phyloP scores from a whole-genome alignment of 306 rosid species.

The Carpinus viminea region DNA sequence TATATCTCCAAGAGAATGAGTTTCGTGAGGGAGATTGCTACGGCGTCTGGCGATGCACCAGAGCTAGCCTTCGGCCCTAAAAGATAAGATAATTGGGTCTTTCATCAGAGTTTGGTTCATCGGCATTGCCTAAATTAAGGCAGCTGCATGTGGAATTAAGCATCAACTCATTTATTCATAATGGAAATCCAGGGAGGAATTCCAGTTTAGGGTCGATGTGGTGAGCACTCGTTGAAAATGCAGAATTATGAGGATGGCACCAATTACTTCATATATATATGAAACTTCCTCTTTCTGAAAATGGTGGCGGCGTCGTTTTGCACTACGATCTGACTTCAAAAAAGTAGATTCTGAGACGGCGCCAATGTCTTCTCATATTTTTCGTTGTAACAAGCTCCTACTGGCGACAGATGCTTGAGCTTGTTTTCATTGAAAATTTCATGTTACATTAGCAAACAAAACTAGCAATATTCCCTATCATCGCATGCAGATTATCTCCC shows the following conservation, averaged over 20 bases:
- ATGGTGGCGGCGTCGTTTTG: neutral
- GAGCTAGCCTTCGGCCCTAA: no score
- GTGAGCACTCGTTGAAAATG: neutral
- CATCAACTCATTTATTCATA: neutral
- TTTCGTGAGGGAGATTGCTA: no score
- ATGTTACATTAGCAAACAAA: no score
- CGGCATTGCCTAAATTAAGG: neutral
- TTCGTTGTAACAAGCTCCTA: no score
- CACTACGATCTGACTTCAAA: neutral
- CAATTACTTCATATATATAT: neutral
- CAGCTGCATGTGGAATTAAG: neutral
- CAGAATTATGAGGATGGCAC: neutral
- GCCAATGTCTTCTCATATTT: no score
- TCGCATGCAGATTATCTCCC: no score
- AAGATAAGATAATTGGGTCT: no score
- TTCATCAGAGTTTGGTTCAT: neutral
- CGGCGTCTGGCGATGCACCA: no score
- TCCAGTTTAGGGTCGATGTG: neutral
- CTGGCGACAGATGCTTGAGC: no score
- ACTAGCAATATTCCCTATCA: no score
- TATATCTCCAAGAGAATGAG: no score
- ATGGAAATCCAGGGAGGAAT: constrained; percentile 1
- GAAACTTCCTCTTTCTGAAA: neutral
- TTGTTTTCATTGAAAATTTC: no score
- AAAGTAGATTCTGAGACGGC: neutral